Evolutionary conservation across 352 stramenopile species (phyloP), one percentile per base, ranked within the genome.

Genomic region (Pythium brachiatum): DNA sequence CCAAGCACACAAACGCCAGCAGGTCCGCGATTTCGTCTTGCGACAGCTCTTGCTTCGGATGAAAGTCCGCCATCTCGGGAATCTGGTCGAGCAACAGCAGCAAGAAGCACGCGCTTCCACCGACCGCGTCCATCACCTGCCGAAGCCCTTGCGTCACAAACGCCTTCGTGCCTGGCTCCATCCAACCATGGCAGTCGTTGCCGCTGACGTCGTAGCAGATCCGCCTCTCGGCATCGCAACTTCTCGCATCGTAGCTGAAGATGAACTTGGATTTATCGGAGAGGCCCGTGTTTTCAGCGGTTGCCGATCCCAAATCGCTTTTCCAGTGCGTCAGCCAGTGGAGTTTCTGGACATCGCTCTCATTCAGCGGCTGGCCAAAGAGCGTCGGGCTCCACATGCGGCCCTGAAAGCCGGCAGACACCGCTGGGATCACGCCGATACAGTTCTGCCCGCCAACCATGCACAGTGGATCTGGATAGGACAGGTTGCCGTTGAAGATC

Each of bases 311-410:
- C 26, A 90, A 21, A 57, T 88, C 75, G 52, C 70, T 89, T 44
- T 89, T 93, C 79, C 78, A 91, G 62, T 93, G 81, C 0, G 83
- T 79, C 29, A 71, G n/a, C 84, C 84, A 93, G 65, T 92, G 80
- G 3, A 93, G 69, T 36, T 75, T 77, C 61, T 88, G 72, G 4
- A 93, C 75, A 63, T 93, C 86, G 26, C 64, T 44, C 3, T 92
- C 83, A 9, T 63, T 79, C 31, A 95, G 57, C 3, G 80, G 70
- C 2, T 80, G 71, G 1, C 83, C 83, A 66, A 93, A 91, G 11
- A 95, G 69, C 3, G 86, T 92, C 15, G 86, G 86, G 21, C 79
- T 84, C 79, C 83, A 92, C 50, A 95, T 63, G 47, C 83, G 79
- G 12, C 86, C 86, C 57, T 90, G 76, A 18, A 95, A 63, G 20